phyloP scores from a whole-genome alignment of 176 grass and related monocot genomes.

The Oryza meyeriana region DNA sequence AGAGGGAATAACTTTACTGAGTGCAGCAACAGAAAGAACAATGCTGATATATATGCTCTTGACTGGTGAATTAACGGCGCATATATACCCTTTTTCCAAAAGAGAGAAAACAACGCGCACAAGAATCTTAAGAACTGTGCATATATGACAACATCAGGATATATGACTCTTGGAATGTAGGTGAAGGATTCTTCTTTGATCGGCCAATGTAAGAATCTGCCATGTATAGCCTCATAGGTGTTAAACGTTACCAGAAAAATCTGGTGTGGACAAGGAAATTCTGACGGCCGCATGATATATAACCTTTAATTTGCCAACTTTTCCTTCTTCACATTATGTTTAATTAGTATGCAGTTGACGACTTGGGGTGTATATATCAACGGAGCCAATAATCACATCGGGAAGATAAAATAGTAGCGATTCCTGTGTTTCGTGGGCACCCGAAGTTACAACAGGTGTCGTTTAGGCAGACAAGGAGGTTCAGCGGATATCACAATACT shows the following conservation, averaged over 20 bases:
- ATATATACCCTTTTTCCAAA: background rate
- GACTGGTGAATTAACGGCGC: constrained; percentile 3
- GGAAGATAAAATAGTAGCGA: background rate
- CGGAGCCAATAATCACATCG: background rate
- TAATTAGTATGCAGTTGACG: too few species aligned
- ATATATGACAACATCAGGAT: background rate
- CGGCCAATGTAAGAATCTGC: background rate
- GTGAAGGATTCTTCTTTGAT: background rate
- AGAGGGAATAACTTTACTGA: constrained; percentile 21
- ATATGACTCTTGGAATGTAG: background rate
- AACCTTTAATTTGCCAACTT: background rate
- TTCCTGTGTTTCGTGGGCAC: background rate
- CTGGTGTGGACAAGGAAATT: background rate
- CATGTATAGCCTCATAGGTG: too few species aligned
- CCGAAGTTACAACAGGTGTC: background rate
- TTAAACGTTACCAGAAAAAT: background rate
- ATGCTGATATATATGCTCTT: background rate
- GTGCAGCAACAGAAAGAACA: background rate
- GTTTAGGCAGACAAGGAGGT: background rate
- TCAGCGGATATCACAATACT: too few species aligned
- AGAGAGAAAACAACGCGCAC: constrained; percentile 29
- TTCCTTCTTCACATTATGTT: background rate
- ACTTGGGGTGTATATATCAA: too few species aligned
- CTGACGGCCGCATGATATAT: background rate
- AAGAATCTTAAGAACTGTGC: background rate